Evolutionary conservation across 306 rosid species (phyloP), one percentile per base, ranked within the genome.

Genomic region (Mimosa bimucronata): DNA sequence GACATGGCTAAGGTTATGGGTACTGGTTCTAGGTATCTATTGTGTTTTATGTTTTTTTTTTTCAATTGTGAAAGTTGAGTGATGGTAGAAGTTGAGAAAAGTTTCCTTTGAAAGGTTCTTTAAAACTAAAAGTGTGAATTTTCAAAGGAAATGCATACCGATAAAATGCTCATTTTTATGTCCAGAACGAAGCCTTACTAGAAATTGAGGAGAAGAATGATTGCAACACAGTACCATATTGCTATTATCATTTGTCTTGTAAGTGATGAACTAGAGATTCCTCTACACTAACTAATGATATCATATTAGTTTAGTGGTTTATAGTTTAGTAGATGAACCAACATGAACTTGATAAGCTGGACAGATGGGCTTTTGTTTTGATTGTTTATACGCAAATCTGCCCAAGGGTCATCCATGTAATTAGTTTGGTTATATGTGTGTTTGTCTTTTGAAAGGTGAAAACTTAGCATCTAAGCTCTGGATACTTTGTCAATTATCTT

Each of bases 291-390:
- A 25, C 18, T 25, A 58, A 25, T 10, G 65, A 58, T 10, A 11
- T 58, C 8, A 0, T 30, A 58, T 23, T 25, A 60, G 25, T 23
- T 25, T 41, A 34, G 34, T 9, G 53, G 19, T 16, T 71, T 78
- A 44, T 30, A 15, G 48, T 73, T 38, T 44, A 12, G n/a, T 30
- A 31, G 44, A 45, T 41, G 60, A 40, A 65, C 73, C 61, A 65
- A 65, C 78, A 53, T 79, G 66, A 66, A 53, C 41, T 53, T 80
- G 68, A 71, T 75, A 9, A 25, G 31, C 31, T 58, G 71, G 31
- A 77, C 45, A 44, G 21, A 62, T 55, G 31, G 42, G 68, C 25
- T 80, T 80, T 57, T 62, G 48, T 21, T n/a, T 81, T 73, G 78
- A 80, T 61, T 29, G 45, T 66, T 16, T 78, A 45, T 41, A 60